Evolutionary conservation across 495 filamentous ascomycete genomes (phyloP), one percentile per base, ranked within the genome.

Genomic region (Penicillium steckii): DNA sequence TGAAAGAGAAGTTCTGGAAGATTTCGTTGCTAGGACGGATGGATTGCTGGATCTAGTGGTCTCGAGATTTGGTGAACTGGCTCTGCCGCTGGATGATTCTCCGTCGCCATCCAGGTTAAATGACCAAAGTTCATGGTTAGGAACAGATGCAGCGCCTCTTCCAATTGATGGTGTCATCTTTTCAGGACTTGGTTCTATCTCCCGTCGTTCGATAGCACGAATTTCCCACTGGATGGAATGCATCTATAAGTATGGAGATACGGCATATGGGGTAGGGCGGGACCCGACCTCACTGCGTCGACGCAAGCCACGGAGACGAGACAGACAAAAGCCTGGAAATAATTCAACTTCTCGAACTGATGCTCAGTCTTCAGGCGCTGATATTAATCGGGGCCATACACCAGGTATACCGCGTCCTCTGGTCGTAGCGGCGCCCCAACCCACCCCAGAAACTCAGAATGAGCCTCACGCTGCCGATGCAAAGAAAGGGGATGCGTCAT

Each of bases 1-100:
- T 12, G 91, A 96, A 71, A 73, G 92, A 60, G 91, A 91, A 59
- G 93, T 97, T 1, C 75, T 99, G 1, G 94, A 95, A 65, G 90
- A 88, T 15, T 84, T 95, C 59, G 82, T 89, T 8, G 52, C 68
- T 15, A 73, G 66, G 67, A 82, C 66, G 55, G 89, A 71, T 67
- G 94, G 79, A 24, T 83, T 84, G 50, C 80, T 95, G 17, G 94
- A 98, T 67, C 56, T 97, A 44, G 73, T 97, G 41, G 90, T 97
- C 5, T 90, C 88, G 6, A 83, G 85, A 59, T 97, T 93, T 68
- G 94, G 91, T 7, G 79, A 88, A 33, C 64, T 64, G 8, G 46
- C 59, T 10, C 27, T 21, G 2, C 48, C 50, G 4, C 19, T 29
- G 5, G 56, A 52, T 3, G 55, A 54, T n/a, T 47, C 55, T 15